These are phyloP conservation scores for Raphanus hybrid DNA, from an alignment of 441 rosid species.

Conservation along the genomic window DNA sequence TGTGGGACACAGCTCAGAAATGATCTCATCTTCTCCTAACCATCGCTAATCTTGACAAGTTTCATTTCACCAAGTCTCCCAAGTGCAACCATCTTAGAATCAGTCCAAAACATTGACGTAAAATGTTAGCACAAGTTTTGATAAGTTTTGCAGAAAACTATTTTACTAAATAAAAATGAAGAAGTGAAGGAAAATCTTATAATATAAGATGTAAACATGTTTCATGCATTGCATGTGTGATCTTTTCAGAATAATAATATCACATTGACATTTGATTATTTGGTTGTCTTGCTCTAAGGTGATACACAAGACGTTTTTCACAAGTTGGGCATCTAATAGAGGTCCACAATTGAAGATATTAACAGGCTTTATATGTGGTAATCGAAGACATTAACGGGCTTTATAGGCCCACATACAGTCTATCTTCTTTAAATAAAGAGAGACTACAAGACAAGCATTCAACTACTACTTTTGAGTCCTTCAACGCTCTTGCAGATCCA, in stretches of 20 bases:
- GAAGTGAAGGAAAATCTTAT: not conserved
- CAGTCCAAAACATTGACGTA: slow-evolving; percentile 3
- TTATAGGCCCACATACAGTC: not conserved
- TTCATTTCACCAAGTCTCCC: slow-evolving; percentile 10
- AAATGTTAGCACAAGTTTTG: not conserved
- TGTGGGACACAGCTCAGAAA: slow-evolving; percentile 28
- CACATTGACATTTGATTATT: not conserved
- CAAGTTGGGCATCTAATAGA: not conserved
- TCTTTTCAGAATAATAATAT: not conserved
- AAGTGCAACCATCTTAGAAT: slow-evolving; percentile 16
- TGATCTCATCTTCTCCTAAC: not conserved
- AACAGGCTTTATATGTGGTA: not conserved
- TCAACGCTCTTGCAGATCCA: not conserved
- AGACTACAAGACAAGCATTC: not conserved
- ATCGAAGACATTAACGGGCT: not conserved
- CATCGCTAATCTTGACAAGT: slow-evolving; percentile 21
- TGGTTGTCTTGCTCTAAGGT: not conserved
- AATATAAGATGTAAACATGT: not conserved
- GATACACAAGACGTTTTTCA: not conserved
- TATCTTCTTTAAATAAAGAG: not conserved
- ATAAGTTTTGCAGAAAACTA: not conserved
- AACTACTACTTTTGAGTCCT: not conserved
- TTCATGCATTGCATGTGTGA: slow-evolving; percentile 1
- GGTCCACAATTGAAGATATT: not conserved
- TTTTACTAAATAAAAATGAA: not conserved